These are phyloP conservation scores for Chalciporus sp. DNA, from an alignment of 1,284 basidiomycete species.

Conservation along the genomic window DNA sequence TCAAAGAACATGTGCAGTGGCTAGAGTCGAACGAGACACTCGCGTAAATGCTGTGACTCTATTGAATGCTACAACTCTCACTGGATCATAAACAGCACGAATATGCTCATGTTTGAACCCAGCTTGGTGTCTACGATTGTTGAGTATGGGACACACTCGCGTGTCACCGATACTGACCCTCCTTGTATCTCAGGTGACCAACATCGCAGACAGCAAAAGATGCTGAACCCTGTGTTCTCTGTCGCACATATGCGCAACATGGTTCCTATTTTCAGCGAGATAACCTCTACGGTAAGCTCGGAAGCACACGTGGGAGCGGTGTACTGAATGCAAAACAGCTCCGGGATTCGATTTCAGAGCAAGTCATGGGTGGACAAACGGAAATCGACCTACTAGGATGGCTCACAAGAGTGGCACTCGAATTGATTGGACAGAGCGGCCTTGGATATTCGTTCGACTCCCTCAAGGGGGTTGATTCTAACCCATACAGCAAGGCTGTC, in stretches of 20 bases:
- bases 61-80: not conserved
- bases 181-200: constrained; percentile 37
- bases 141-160: not conserved
- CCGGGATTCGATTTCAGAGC: constrained; percentile 5
- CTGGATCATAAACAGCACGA: not conserved
- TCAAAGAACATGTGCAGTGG: constrained; percentile 2
- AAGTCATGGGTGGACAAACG: constrained; percentile 7
- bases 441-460: constrained; percentile 28
- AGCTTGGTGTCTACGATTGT: not conserved
- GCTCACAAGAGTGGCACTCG: constrained; percentile 49
- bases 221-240: constrained; percentile 18
- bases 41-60: not conserved
- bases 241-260: constrained; percentile 42
- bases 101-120: constrained; percentile 1
- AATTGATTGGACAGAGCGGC: constrained; percentile 48
- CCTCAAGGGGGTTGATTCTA: not conserved
- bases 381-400: constrained; percentile 50
- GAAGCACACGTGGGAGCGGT: not conserved
- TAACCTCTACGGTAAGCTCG: constrained; percentile 25
- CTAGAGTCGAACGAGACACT: not conserved
- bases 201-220: constrained; percentile 47
- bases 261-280: constrained; percentile 42
- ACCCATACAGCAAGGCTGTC: not conserved
- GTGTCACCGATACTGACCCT: not conserved
- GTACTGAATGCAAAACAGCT: not conserved